phyloP scores from a whole-genome alignment of 2,329 filamentous ascomycete species.

The Sporothrix variecibatus region DNA sequence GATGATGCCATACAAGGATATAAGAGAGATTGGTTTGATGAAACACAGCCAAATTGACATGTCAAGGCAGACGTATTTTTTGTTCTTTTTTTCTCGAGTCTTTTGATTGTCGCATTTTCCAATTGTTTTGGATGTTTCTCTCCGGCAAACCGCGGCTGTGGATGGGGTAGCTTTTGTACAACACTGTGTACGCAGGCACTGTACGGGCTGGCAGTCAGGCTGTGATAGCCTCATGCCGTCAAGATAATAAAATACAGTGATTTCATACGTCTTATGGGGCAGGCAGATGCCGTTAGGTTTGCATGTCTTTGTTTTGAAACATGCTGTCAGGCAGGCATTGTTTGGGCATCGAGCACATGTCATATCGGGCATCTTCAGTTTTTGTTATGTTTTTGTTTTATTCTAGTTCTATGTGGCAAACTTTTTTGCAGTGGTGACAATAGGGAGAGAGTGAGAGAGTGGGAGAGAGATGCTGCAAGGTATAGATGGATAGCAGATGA shows the following conservation, averaged over 20 bases:
- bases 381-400: conserved; percentile 14
- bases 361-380: not conserved
- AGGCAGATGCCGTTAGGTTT: not conserved
- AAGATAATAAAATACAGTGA: not conserved
- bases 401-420: conserved; percentile 10
- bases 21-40: no score
- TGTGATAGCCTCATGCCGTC: not conserved
- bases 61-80: conserved; percentile 8
- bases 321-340: not conserved
- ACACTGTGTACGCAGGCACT: conserved; percentile 1
- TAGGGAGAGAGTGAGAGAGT: not conserved
- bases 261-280: not conserved
- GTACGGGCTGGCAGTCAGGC: not conserved
- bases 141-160: not conserved
- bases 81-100: not conserved
- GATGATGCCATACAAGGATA: no score
- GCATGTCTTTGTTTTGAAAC: not conserved
- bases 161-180: not conserved
- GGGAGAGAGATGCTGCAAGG: not conserved
- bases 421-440: not conserved
- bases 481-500: not conserved
- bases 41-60: not conserved
- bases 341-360: not conserved
- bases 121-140: not conserved
- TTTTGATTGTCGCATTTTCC: not conserved